Base-by-base conservation (phyloP, 176 grass and related monocot species). In the Aegilops umbellulata region DNA sequence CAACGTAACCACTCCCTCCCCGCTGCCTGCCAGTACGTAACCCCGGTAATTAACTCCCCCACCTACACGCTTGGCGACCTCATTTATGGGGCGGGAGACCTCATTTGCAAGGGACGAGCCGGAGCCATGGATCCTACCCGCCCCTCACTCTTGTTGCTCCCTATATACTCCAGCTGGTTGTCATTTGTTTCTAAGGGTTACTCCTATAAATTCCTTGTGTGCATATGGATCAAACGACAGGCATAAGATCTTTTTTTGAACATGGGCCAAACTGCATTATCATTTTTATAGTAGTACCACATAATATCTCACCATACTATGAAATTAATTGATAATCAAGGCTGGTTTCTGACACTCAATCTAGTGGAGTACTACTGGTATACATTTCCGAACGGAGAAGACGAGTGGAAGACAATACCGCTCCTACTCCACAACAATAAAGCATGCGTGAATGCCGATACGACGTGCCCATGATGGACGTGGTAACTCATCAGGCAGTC, bases 11-110 rank as follows among this genome's bases (percentile, higher is more conserved):
- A 95, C 86, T 25, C 14, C 65, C 30, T 19, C 68, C 71, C 7
- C 47, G 80, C 67, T 76, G 69, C 61, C 36, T 88, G 77, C 81
- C 69, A 74, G 86, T 86, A 92, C 80, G 49, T 75, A 75, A 46
- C 72, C 8, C 63, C 15, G 90, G 86, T 90, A 89, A 90, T 95
- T 92, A 95, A 95, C 87, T 86, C 88, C 77, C 76, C 82, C 93
- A 95, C 93, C 93, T 91, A 92, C 88, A 61, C 86, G 16, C 71
- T 85, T 87, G 83, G 77, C 27, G 69, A 88, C 82, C 86, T 82
- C 86, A 95, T 92, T 95, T 62, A 92, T 91, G 81, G 77, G 30
- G 41, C 15, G 76, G 72, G 79, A 79, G 84, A 46, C 62, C 23
- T 57, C 65, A 12, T 36, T 69, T 44, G 31, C 53, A 39, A 5